Base-by-base conservation (phyloP, 495 filamentous ascomycete species). In the Xylaria palmicola region DNA sequence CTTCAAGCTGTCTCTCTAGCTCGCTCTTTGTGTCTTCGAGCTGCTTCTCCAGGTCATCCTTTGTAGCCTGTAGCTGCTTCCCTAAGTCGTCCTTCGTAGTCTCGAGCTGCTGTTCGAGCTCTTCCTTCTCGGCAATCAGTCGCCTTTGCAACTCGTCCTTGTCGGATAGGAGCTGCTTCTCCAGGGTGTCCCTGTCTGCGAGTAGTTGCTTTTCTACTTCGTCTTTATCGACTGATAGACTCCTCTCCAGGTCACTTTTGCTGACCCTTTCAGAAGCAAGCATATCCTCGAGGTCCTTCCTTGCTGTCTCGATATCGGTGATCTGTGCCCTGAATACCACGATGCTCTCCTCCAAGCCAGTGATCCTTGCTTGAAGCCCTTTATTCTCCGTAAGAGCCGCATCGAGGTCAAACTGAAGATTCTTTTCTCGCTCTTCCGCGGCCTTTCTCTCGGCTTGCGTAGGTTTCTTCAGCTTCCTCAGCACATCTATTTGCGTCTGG, bases 81-180 rank as follows among this genome's bases (percentile, higher is more conserved):
- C 15, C 45, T 12, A 50, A 32, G 34, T 59, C 24, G 20, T n/a
- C 34, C 15, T 37, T 50, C 36, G 67, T 62, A 4, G 72, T 65
- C 55, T 75, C 72, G 9, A 77, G 69, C 58, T 72, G 72, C 65
- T 73, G 74, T 26, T 61, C 50, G 1, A 78, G 57, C 13, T 73
- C 68, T 48, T 72, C 69, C 48, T 41, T 63, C 19, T 44, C 55
- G 1, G 41, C 41, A 15, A 41, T 30, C 2, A 58, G 20, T n/a
- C 37, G n/a, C 30, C 48, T 56, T 27, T 56, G 15, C 2, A 56
- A 6, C 8, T 45, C 26, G 13, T 19, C 56, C 10, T 59, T 48
- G 15, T 41, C 56, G 17, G 32, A 12, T n/a, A 45, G 17, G 1
- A 58, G 30, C 19, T 45, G 56, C 22, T 50, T 52, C 19, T 39